Base-by-base conservation (phyloP, 768 basidiomycete species). In the Goffeauzyma gilvescens region DNA sequence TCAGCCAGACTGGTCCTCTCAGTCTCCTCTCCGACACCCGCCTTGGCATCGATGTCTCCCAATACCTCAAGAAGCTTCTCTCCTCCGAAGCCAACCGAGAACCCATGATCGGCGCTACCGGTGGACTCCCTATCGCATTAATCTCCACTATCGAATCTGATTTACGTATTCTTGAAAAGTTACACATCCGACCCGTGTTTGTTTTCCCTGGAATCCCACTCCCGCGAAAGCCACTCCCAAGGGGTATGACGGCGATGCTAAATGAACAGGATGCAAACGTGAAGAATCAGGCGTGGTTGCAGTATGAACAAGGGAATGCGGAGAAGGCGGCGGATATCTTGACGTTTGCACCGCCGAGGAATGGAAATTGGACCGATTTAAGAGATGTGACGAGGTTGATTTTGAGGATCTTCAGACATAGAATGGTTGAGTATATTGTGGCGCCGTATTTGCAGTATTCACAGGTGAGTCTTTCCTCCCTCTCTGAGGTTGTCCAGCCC, bases 141-240 rank as follows among this genome's bases (percentile, higher is more conserved):
- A 79, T 78, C 7, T 38, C 53, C 2, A 50, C 60, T 17, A 84
- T 98, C 62, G 89, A 95, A 66, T 71, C 76, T 28, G 89, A 98
- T 69, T 71, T 96, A 34, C 80, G 89, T 36, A 69, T 74, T 12
- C 78, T 96, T 58, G 87, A 93, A 71, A 79, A 78, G 66, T 69
- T 82, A 25, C 78, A 74, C 52, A 95, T 98, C 71, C 93, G 90
- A 61, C 93, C 93, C 17, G 85, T 98, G n/a, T 90, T 98, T 55
- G 84, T 98, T 38, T 96, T 96, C 65, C 76, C 83, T 13, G 93
- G 93, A 4, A 69, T 98, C 24, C 68, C 75, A 1, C 81, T 83
- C 1, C 76, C 76, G 53, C 78, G 76, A 49, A 75, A 79, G 43
- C 72, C 71, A 67, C 81, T 80, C 63, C 71, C 70, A 9, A 70